Evolutionary conservation across 2,329 filamentous ascomycete species (phyloP).

Genomic region (Colletotrichum tropicale): DNA sequence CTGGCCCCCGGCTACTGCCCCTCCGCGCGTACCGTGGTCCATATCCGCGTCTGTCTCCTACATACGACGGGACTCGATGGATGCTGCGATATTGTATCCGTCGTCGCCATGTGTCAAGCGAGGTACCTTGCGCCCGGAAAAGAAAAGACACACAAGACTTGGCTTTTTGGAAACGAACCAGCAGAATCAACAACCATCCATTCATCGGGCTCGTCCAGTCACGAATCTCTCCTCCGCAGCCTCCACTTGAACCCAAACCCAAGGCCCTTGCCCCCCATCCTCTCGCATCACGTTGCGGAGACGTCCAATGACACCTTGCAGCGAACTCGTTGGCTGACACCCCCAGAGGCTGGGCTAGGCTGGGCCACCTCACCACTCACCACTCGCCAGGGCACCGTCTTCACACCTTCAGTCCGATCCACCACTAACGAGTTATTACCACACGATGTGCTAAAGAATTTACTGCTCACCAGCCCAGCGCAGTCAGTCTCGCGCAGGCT

Average conservation of each 20-base stretch:
- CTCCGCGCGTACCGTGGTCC: background rate
- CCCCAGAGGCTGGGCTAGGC: background rate
- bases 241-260: background rate
- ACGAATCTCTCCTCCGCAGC: background rate
- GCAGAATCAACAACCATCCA: background rate
- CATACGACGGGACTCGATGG: background rate
- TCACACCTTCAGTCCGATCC: background rate
- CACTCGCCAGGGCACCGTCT: background rate
- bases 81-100: background rate
- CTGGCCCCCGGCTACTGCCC: background rate
- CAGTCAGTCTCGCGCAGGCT: background rate
- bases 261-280: background rate
- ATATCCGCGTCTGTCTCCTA: background rate
- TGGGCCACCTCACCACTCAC: background rate
- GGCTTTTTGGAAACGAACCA: background rate
- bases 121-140: background rate
- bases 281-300: background rate
- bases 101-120: background rate
- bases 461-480: background rate
- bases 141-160: background rate
- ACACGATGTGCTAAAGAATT: background rate
- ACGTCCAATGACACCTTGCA: background rate
- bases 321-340: conserved; percentile 2
- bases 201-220: background rate
- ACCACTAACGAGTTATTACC: background rate